Base-by-base conservation (phyloP, 2,329 filamentous ascomycete genomes). In the Alternaria incomplexa region DNA sequence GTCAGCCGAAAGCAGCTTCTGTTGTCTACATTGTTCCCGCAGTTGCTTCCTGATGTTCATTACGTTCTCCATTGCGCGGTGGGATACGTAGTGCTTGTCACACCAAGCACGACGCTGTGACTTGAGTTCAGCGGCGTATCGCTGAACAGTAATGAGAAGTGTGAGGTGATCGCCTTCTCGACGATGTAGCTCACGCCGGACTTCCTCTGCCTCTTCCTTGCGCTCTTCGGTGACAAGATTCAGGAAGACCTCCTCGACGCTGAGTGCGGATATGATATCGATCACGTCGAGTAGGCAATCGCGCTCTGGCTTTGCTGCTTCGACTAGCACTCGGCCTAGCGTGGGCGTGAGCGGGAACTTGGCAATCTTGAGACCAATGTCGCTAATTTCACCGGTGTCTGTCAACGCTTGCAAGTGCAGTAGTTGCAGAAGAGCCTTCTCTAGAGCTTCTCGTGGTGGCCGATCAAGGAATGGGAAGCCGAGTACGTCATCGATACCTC, bases 381-480 rank as follows among this genome's bases (percentile, higher is more conserved):
- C 81, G 5, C 91, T 97, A 73, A 99, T 93, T 1, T 83, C 82
- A 6, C 93, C 93, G 7, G 88, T 83, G 22, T 92, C 88, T 25
- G 88, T 85, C 0, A 99, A 81, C 0, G 94, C 93, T 11, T 90
- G 89, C 3, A 99, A 88, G 36, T 91, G 87, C 56, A 93, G 88
- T 0, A 99, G 86, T 57, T 96, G 91, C 6, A 96, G 80, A 1
- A 97, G 83, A 0, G 94, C 93, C 69, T 93, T 93, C 70, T 95
- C 89, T 53, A 97, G 87, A 0, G 92, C 87, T 66, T 96, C 91
- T 3, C 89, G 81, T 9, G 92, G 89, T 0, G 96, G 96, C 0
- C 87, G 86, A 58, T 97, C 93, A 77, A 98, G 89, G 51, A 97
- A 88, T 0, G 95, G 93, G 65, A 99, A 99, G 0, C 85, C 83